Conservation (phyloP, 768 basidiomycete species). For the Naematelia encephala region DNA sequence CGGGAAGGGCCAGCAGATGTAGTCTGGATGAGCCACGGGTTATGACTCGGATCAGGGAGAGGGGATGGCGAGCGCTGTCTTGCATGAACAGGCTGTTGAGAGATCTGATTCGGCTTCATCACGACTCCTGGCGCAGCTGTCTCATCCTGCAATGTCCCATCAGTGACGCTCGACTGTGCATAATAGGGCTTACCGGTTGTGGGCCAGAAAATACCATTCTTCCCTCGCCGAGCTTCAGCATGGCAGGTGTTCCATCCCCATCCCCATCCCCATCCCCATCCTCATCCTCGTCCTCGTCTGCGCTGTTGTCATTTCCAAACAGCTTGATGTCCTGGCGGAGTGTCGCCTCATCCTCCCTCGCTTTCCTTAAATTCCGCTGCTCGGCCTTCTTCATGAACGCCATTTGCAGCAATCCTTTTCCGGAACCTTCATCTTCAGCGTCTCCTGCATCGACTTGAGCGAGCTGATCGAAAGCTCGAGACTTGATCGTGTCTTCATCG, state of each 20-base stretch:
- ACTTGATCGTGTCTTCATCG: constrained; percentile 60
- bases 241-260: constrained; percentile 20
- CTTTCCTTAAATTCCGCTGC: constrained; percentile 61
- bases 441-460: constrained; percentile 54
- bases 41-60: constrained; percentile 48
- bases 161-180: too few relatives aligned
- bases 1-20: constrained; percentile 57
- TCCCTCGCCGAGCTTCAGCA: constrained; percentile 50
- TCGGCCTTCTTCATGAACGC: constrained; percentile 97
- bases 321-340: constrained; percentile 67
- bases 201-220: constrained; percentile 50
- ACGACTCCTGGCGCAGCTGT: not conserved
- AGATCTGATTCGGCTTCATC: not conserved
- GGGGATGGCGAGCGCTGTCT: constrained; percentile 14
- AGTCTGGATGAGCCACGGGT: constrained; percentile 75
- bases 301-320: constrained; percentile 50
- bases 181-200: constrained; percentile 2
- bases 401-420: constrained; percentile 83
- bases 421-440: constrained; percentile 45
- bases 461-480: constrained; percentile 74
- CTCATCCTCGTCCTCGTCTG: constrained; percentile 37
- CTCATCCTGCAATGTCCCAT: not conserved
- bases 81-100: constrained; percentile 23
- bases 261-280: constrained; percentile 32
- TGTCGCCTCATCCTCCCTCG: constrained; percentile 66